phyloP scores from a whole-genome alignment of 345 rosid genomes.

The Populus alba region DNA sequence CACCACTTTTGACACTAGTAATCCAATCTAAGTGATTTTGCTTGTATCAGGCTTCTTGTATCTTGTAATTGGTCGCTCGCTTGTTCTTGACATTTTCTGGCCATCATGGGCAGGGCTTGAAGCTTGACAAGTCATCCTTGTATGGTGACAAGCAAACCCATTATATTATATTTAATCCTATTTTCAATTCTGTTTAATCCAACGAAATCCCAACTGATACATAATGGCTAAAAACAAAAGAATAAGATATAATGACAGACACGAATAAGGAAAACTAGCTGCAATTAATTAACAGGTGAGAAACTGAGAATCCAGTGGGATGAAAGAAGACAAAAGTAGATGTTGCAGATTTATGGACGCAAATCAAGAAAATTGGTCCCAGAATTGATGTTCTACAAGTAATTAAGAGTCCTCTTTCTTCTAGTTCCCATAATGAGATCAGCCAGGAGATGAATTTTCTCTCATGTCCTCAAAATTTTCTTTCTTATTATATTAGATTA shows the following conservation, averaged over 20 bases:
- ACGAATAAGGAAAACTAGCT: background rate
- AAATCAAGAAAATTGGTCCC: slow-evolving; percentile 22
- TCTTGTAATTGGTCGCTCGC: background rate
- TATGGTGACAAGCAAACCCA: background rate
- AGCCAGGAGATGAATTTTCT: slow-evolving; percentile 17
- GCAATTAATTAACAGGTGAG: slow-evolving; percentile 19
- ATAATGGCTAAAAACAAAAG: slow-evolving; percentile 25
- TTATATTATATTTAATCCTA: too few species aligned
- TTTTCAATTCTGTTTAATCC: background rate
- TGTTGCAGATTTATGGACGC: slow-evolving; percentile 32
- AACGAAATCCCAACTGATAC: slow-evolving; percentile 21
- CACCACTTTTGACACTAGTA: background rate
- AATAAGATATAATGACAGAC: slow-evolving; percentile 28
- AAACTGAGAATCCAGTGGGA: slow-evolving; percentile 36
- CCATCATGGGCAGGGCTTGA: background rate
- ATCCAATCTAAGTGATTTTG: background rate
- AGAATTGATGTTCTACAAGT: slow-evolving; percentile 10
- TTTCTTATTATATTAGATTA: slow-evolving; percentile 37
- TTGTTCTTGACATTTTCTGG: background rate
- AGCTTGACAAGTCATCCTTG: background rate
- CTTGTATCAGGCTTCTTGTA: background rate
- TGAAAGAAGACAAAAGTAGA: slow-evolving; percentile 21
- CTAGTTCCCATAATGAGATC: slow-evolving; percentile 8
- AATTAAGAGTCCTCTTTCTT: background rate
- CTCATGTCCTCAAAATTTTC: slow-evolving; percentile 24